These are phyloP conservation scores for Phialophora expanda DNA, from an alignment of 2,329 filamentous ascomycete genomes.

Conservation along the genomic window DNA sequence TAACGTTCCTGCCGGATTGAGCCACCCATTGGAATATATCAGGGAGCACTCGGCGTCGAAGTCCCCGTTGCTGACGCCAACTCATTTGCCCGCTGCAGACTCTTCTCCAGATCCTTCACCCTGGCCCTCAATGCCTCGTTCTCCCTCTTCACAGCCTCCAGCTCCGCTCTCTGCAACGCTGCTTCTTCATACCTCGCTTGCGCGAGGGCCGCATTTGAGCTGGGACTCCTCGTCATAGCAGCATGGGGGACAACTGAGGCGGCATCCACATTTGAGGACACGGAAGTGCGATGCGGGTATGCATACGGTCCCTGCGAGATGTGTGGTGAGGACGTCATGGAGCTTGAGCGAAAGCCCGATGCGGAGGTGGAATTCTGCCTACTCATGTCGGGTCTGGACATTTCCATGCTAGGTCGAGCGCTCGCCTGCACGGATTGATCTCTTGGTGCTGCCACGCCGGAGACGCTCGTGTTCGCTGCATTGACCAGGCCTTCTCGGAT, in stretches of 20 bases:
- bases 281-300: slow-evolving; percentile 32
- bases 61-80: neutral
- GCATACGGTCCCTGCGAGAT: slow-evolving; percentile 20
- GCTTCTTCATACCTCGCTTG: slow-evolving; percentile 52
- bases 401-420: slow-evolving; percentile 35
- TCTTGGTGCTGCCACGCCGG: slow-evolving; percentile 52
- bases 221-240: slow-evolving; percentile 39
- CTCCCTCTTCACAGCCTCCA: slow-evolving; percentile 53
- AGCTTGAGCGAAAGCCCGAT: slow-evolving; percentile 39
- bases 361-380: slow-evolving; percentile 51
- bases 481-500: slow-evolving; percentile 38
- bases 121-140: slow-evolving; percentile 54
- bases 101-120: slow-evolving; percentile 52
- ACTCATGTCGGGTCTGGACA: slow-evolving; percentile 44
- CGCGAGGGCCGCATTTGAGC: slow-evolving; percentile 41
- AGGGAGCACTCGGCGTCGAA: slow-evolving; percentile 6
- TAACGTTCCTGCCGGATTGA: neutral
- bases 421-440: slow-evolving; percentile 41
- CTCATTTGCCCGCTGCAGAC: slow-evolving; percentile 31
- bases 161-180: slow-evolving; percentile 49
- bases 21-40: neutral
- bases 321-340: slow-evolving; percentile 31
- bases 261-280: slow-evolving; percentile 26
- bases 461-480: slow-evolving; percentile 42
- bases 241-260: slow-evolving; percentile 2